phyloP scores from a whole-genome alignment of 352 stramenopile species.

The Globisporangium paddicum region DNA sequence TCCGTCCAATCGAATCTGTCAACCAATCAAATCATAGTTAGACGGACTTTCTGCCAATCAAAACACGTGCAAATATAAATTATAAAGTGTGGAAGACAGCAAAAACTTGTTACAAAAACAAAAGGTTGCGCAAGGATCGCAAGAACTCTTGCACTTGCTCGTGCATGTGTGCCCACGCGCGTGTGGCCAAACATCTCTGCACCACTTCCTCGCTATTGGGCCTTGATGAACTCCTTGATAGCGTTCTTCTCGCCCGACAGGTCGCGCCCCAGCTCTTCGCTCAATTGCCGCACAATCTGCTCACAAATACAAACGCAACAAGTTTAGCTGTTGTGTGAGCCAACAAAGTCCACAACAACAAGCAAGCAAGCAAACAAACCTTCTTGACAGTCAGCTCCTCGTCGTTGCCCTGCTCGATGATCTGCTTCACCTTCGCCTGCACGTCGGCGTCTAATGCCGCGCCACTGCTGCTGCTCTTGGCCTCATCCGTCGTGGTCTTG shows the following conservation, averaged over 20 bases:
- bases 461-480: slow-evolving; percentile 7
- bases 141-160: not conserved
- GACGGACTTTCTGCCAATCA: slow-evolving; percentile 11
- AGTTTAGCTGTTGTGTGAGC: not conserved
- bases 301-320: not conserved
- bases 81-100: not conserved
- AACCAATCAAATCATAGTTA: not conserved
- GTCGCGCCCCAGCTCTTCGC: slow-evolving; percentile 57
- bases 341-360: not conserved
- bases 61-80: not conserved
- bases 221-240: slow-evolving; percentile 80
- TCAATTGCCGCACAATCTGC: slow-evolving; percentile 72
- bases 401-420: slow-evolving; percentile 70
- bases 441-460: slow-evolving; percentile 38
- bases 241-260: slow-evolving; percentile 66
- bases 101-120: slow-evolving; percentile 9
- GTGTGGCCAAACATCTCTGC: not conserved
- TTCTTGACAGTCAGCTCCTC: slow-evolving; percentile 84
- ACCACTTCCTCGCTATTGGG: slow-evolving; percentile 12
- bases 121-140: not conserved
- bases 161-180: not conserved
- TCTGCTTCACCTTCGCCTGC: slow-evolving; percentile 64
- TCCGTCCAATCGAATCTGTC: not conserved
- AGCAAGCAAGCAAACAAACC: slow-evolving; percentile 22
- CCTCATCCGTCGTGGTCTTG: slow-evolving; percentile 11